Conservation (phyloP, 1,284 basidiomycete species). For the Inonotus hispidus region DNA sequence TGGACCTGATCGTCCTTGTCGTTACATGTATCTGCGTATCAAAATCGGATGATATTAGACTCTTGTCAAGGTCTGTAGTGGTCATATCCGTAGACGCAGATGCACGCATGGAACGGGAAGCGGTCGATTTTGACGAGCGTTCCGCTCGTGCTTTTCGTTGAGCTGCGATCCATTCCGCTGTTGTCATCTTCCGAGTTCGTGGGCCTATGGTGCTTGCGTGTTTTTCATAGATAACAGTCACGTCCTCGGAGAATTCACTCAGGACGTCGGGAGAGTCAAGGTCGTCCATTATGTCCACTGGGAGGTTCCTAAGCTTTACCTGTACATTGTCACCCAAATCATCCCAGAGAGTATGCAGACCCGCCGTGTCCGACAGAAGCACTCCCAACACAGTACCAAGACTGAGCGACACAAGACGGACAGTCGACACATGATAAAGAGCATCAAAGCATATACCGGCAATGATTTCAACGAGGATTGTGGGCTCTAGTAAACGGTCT, state of each 20-base stretch:
- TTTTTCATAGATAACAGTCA: slow-evolving; percentile 4
- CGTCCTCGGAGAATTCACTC: slow-evolving; percentile 12
- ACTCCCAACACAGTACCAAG: slow-evolving; percentile 65
- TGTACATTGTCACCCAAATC: slow-evolving; percentile 38
- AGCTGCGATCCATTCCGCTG: slow-evolving; percentile 9
- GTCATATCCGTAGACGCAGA: slow-evolving; percentile 1
- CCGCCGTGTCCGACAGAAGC: slow-evolving; percentile 49
- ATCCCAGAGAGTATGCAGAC: slow-evolving; percentile 52
- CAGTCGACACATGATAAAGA: slow-evolving; percentile 53
- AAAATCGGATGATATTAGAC: background rate
- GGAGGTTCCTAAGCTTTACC: background rate
- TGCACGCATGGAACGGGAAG: background rate
- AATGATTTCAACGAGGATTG: slow-evolving; percentile 59
- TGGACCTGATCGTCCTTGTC: background rate
- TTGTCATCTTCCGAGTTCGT: background rate
- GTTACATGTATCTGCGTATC: slow-evolving; percentile 1
- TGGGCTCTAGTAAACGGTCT: slow-evolving; percentile 51
- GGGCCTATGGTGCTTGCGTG: background rate
- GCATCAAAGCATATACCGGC: slow-evolving; percentile 66
- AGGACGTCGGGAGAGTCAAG: slow-evolving; percentile 13
- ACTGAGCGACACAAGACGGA: slow-evolving; percentile 49
- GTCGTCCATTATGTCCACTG: slow-evolving; percentile 1
- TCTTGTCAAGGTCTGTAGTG: background rate
- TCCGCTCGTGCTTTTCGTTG: background rate
- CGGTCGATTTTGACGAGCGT: background rate